Percentiles rank a stretch among this genome's conserved stretches.
Evolutionary conservation across 2,329 filamentous ascomycete species (phyloP).

Genomic region (Talaromyces sp.): DNA sequence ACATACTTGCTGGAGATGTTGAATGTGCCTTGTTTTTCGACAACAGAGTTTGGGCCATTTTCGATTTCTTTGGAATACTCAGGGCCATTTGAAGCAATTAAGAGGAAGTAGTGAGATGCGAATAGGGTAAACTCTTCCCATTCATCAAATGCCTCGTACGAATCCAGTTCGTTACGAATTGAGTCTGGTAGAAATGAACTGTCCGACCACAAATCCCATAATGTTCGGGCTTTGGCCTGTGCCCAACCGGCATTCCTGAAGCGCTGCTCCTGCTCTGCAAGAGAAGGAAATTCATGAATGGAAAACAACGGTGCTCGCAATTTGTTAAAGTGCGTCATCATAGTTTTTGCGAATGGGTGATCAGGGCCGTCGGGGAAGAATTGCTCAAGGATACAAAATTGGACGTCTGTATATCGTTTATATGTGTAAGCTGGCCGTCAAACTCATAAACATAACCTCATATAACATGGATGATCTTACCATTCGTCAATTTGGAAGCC

Average conservation of each 20-base stretch:
- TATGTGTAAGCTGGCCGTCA: neutral
- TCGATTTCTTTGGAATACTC: neutral
- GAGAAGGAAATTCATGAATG: conserved; percentile 68
- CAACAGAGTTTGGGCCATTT: neutral
- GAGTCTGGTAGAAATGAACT: conserved; percentile 63
- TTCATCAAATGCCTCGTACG: conserved; percentile 84
- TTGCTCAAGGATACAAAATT: conserved; percentile 87
- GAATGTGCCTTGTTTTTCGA: neutral
- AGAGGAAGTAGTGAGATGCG: conserved; percentile 78
- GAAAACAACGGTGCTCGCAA: conserved; percentile 77
- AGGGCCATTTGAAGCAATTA: conserved; percentile 60
- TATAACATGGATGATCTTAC: conserved; percentile 47
- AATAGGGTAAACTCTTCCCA: conserved; percentile 94
- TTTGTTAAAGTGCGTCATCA: conserved; percentile 82
- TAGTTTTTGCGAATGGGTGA: conserved; percentile 84
- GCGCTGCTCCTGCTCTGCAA: conserved; percentile 67
- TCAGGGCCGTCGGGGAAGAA: conserved; percentile 74
- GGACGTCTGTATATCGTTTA: conserved; percentile 52
- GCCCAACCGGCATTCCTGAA: conserved; percentile 73
- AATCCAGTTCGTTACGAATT: conserved; percentile 66
- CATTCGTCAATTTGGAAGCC: conserved; percentile 70
- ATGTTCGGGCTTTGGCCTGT: conserved; percentile 62
- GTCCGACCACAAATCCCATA: conserved; percentile 84
- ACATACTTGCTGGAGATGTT: conserved; percentile 19
- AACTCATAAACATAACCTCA: neutral